A percentile compares a stretch with the other conserved stretches of the same genome.
phyloP scores from a whole-genome alignment of 345 rosid species.

The Sisymbrium irio region DNA sequence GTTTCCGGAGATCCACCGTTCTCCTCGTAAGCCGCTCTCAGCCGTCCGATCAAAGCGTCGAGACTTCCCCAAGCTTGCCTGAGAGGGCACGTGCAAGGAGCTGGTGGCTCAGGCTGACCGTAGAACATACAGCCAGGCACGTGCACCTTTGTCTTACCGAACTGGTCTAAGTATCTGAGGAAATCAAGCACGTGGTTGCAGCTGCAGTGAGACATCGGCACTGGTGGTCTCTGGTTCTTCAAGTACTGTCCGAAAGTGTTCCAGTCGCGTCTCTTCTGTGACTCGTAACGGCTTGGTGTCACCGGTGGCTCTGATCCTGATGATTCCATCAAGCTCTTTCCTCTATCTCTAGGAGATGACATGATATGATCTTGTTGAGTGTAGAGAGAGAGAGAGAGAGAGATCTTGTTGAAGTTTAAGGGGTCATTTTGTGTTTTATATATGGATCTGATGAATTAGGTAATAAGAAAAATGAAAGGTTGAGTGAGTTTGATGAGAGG shows the following conservation, averaged over 20 bases:
- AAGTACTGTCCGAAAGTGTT: conserved; percentile 76
- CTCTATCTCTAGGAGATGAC: conserved; percentile 39
- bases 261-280: conserved; percentile 82
- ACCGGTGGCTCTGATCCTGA: conserved; percentile 37
- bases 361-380: conserved; percentile 23
- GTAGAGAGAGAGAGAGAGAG: not conserved
- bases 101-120: conserved; percentile 90
- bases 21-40: conserved; percentile 87
- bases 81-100: conserved; percentile 83
- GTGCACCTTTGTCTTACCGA: conserved; percentile 84
- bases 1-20: conserved; percentile 76
- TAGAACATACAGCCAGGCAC: conserved; percentile 72
- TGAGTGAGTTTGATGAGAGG: conserved; percentile 30
- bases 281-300: conserved; percentile 71
- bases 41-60: conserved; percentile 87
- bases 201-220: conserved; percentile 59
- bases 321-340: conserved; percentile 36
- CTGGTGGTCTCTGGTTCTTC: conserved; percentile 68
- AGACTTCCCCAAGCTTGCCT: conserved; percentile 95
- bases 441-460: conserved; percentile 26
- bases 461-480: conserved; percentile 15
- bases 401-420: conserved; percentile 15
- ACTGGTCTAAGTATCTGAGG: conserved; percentile 73
- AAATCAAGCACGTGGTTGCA: conserved; percentile 68
- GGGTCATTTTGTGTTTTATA: conserved; percentile 18